A percentile compares a stretch with the other conserved stretches of the same genome.
These are phyloP conservation scores for Fragilaria crotonensis DNA, from an alignment of 108 stramenopile species.

Conservation along the genomic window DNA sequence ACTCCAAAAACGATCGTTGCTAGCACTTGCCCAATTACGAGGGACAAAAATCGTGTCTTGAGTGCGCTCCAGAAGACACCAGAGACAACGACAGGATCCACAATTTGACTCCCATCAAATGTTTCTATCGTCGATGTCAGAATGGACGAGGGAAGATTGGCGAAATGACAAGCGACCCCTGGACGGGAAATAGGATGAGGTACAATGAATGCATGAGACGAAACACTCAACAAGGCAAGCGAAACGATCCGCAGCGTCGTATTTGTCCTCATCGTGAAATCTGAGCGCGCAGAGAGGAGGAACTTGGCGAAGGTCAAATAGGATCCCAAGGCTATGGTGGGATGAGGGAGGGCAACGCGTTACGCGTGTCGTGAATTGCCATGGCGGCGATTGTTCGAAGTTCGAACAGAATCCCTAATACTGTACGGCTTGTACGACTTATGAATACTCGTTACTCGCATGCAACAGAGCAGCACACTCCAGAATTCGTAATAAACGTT, in stretches of 20 bases:
- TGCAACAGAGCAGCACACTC: too few species aligned
- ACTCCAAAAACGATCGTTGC: constrained; percentile 40
- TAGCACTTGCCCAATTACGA: constrained; percentile 46
- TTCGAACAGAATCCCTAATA: background rate
- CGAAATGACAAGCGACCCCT: background rate
- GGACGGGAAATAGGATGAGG: background rate
- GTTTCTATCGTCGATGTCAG: constrained; percentile 10
- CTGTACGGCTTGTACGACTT: background rate
- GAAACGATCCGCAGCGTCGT: background rate
- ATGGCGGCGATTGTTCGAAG: background rate
- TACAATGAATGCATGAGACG: background rate
- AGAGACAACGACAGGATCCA: constrained; percentile 58
- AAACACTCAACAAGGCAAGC: background rate
- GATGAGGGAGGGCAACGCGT: background rate
- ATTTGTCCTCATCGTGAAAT: background rate
- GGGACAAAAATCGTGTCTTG: constrained; percentile 25
- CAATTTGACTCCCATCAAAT: constrained; percentile 53
- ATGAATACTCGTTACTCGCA: too few species aligned
- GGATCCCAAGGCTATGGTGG: background rate
- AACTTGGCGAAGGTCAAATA: background rate
- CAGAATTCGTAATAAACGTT: too few species aligned
- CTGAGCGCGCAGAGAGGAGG: background rate
- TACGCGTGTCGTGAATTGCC: too few species aligned
- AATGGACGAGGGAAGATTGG: background rate
- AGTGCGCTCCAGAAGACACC: constrained; percentile 46